These are phyloP conservation scores for Trichoderma aggressivum DNA, from an alignment of 2,329 filamentous ascomycete genomes.

Conservation along the genomic window DNA sequence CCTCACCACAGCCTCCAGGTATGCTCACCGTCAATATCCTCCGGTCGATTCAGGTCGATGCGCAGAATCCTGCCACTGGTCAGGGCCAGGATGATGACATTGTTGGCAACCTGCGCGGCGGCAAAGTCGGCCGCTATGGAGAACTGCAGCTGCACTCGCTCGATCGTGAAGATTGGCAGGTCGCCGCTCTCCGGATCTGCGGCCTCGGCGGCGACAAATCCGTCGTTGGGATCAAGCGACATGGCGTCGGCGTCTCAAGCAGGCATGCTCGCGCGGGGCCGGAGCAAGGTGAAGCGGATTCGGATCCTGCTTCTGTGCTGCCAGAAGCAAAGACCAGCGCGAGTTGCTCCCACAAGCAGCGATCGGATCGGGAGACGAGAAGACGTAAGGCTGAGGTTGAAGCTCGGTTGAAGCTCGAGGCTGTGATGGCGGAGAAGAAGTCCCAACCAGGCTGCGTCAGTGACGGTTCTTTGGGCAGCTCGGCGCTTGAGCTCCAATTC, in stretches of 20 bases:
- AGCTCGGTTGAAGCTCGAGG: not conserved
- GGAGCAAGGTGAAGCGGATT: not conserved
- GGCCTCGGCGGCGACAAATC: slow-evolving; percentile 68
- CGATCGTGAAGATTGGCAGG: slow-evolving; percentile 90
- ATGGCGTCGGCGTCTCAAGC: slow-evolving; percentile 26
- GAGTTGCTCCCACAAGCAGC: not conserved
- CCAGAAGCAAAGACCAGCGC: not conserved
- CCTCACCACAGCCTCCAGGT: not conserved
- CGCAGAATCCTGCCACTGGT: slow-evolving; percentile 89
- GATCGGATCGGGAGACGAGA: not conserved
- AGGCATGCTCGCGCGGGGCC: slow-evolving; percentile 20
- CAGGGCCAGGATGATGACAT: slow-evolving; percentile 88
- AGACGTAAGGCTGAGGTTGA: not conserved
- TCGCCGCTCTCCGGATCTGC: slow-evolving; percentile 56
- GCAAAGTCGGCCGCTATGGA: slow-evolving; percentile 93
- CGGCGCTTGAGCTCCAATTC: not conserved
- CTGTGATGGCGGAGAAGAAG: not conserved
- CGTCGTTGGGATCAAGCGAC: slow-evolving; percentile 47
- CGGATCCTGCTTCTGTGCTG: not conserved
- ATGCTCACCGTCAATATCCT: slow-evolving; percentile 81
- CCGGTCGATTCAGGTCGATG: slow-evolving; percentile 89
- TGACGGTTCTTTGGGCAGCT: slow-evolving; percentile 14
- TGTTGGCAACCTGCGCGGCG: slow-evolving; percentile 93
- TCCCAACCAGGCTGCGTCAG: slow-evolving; percentile 4
- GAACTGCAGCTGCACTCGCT: slow-evolving; percentile 90